phyloP scores from a whole-genome alignment of 2,329 filamentous ascomycete species.

The Pseudogymnoascus sp. region DNA sequence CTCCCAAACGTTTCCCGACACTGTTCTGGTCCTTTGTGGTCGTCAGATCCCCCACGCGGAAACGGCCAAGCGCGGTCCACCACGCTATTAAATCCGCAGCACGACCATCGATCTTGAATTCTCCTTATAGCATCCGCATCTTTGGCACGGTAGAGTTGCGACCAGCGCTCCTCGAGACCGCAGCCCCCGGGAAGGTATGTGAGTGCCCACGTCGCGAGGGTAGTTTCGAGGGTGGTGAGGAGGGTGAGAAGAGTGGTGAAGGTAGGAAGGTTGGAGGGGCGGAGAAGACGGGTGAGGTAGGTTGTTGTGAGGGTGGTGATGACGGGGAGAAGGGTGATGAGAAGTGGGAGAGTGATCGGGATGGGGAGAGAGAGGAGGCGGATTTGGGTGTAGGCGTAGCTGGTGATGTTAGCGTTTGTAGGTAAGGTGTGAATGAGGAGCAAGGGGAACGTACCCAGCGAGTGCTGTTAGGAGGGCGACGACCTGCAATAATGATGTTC shows the following conservation, averaged over 20 bases:
- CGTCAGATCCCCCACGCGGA: constrained; percentile 26
- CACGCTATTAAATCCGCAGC: constrained; percentile 56
- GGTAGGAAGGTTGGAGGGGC: constrained; percentile 5
- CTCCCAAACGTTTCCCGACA: constrained; percentile 44
- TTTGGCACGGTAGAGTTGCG: constrained; percentile 43
- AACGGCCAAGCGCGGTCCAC: constrained; percentile 60
- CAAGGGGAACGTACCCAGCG: constrained; percentile 21
- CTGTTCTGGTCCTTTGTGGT: constrained; percentile 24
- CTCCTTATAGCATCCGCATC: constrained; percentile 43
- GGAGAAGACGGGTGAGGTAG: not conserved
- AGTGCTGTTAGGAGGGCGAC: constrained; percentile 22
- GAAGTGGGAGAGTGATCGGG: constrained; percentile 24
- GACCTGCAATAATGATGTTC: constrained; percentile 19
- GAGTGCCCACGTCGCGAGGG: constrained; percentile 26
- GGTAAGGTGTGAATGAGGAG: not conserved
- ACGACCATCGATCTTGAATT: constrained; percentile 60
- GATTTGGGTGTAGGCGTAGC: constrained; percentile 27
- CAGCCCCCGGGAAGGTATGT: constrained; percentile 37
- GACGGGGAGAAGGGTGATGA: constrained; percentile 26
- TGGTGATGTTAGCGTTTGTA: constrained; percentile 10
- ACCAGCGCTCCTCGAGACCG: constrained; percentile 50
- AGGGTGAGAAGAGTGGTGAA: constrained; percentile 26
- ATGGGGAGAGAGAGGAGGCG: constrained; percentile 25
- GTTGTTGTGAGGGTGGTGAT: constrained; percentile 24
- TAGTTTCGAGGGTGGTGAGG: constrained; percentile 28